Conservation (phyloP, 345 rosid species). For the Gossypioides kirkii region DNA sequence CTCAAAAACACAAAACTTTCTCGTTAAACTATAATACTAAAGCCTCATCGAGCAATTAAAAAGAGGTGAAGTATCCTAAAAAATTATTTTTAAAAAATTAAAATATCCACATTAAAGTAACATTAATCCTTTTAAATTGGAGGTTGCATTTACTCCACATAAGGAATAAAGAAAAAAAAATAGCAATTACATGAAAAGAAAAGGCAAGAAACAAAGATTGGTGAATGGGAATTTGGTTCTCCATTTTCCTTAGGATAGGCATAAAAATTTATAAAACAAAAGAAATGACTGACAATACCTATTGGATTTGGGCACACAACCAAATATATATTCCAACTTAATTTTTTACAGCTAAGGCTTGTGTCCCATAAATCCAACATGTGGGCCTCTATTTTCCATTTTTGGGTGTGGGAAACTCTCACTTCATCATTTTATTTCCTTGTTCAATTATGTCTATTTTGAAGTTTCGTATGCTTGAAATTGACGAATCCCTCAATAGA, state of each 20-base stretch:
- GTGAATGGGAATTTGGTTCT: constrained; percentile 14
- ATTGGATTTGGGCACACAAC: not conserved
- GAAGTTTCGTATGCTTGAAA: fast-evolving
- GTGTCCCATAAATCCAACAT: constrained; percentile 3
- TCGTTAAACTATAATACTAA: too few relatives aligned
- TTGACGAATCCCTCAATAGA: fast-evolving
- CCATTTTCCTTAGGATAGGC: not conserved
- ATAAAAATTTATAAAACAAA: not conserved
- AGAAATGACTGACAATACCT: not conserved
- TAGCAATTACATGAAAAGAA: not conserved
- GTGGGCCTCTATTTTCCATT: not conserved
- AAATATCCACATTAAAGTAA: not conserved
- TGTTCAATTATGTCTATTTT: not conserved
- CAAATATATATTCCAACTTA: not conserved
- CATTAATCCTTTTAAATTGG: not conserved
- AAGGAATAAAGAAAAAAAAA: not conserved
- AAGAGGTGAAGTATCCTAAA: too few relatives aligned
- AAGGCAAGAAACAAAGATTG: constrained; percentile 5
- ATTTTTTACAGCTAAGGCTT: constrained; percentile 5
- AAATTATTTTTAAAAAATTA: not conserved
- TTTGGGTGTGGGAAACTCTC: not conserved
- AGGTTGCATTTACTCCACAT: not conserved
- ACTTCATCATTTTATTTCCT: not conserved
- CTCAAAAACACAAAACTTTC: too few relatives aligned
- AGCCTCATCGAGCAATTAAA: too few relatives aligned